These are phyloP conservation scores for Linderina pennispora DNA, from an alignment of 192 early-diverging fungal species.

Conservation along the genomic window DNA sequence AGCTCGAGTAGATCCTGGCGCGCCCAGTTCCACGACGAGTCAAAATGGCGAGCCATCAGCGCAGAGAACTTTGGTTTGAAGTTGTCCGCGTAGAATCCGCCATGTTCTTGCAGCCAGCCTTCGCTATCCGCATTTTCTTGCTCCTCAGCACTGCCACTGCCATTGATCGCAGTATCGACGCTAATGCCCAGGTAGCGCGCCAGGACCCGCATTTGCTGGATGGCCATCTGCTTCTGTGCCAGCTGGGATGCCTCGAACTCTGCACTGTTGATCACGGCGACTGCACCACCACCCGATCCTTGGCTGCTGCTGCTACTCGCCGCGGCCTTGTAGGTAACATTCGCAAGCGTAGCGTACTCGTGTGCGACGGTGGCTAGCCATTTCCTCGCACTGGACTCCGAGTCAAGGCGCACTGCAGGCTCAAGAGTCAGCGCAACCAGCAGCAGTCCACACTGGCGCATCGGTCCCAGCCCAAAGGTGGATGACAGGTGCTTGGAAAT, in stretches of 20 bases:
- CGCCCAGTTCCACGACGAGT: constrained; percentile 98
- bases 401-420: constrained; percentile 68
- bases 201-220: constrained; percentile 70
- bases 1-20: constrained; percentile 27
- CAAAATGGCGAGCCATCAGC: constrained; percentile 77
- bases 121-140: constrained; percentile 51
- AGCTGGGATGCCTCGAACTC: constrained; percentile 76
- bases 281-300: constrained; percentile 24
- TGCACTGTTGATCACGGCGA: constrained; percentile 77
- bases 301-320: neutral
- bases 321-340: constrained; percentile 58
- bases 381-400: constrained; percentile 65
- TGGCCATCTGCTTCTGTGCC: constrained; percentile 62
- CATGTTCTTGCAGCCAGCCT: constrained; percentile 75
- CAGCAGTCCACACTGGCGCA: constrained; percentile 67
- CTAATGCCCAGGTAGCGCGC: constrained; percentile 66
- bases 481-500: constrained; percentile 67
- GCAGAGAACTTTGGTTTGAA: constrained; percentile 74
- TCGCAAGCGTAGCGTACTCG: constrained; percentile 63
- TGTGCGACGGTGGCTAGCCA: constrained; percentile 74
- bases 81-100: constrained; percentile 75
- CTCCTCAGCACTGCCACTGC: neutral
- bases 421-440: constrained; percentile 78
- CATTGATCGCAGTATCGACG: constrained; percentile 35
- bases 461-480: constrained; percentile 69